Percentiles rank a stretch among this genome's conserved stretches.
phyloP scores from a whole-genome alignment of 2,329 filamentous ascomycete species.

The Penicillium sclerotigenum region DNA sequence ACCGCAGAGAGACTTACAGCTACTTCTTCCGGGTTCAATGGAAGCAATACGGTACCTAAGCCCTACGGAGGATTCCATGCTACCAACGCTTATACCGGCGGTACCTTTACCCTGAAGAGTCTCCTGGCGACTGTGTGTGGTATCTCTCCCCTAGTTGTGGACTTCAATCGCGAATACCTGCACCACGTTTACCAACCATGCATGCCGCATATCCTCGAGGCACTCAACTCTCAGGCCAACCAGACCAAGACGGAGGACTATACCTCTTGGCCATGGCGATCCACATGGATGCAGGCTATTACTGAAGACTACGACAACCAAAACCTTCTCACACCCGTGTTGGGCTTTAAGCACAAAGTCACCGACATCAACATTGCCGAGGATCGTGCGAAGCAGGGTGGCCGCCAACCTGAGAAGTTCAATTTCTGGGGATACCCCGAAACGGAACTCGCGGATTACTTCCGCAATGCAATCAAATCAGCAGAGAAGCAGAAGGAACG shows the following conservation, averaged over 20 bases:
- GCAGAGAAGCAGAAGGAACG: constrained; percentile 25
- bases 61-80: constrained; percentile 41
- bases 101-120: constrained; percentile 46
- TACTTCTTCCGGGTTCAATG: constrained; percentile 15
- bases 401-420: constrained; percentile 10
- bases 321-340: constrained; percentile 16
- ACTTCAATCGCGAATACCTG: constrained; percentile 42
- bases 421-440: constrained; percentile 27
- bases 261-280: constrained; percentile 25
- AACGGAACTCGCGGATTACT: constrained; percentile 21
- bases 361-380: constrained; percentile 18
- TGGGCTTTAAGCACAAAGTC: constrained; percentile 23
- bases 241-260: constrained; percentile 15
- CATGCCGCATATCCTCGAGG: constrained; percentile 33
- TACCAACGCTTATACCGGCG: constrained; percentile 39
- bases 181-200: constrained; percentile 45
- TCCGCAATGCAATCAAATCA: constrained; percentile 20
- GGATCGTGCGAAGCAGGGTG: constrained; percentile 9
- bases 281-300: constrained; percentile 28
- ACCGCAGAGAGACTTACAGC: constrained; percentile 23
- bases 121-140: constrained; percentile 41
- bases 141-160: constrained; percentile 38
- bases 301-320: constrained; percentile 29
- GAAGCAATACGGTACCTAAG: constrained; percentile 5
- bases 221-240: constrained; percentile 15